These are phyloP conservation scores for Myxozyma lipomycoides DNA, from an alignment of 805 yeast species.

Conservation along the genomic window DNA sequence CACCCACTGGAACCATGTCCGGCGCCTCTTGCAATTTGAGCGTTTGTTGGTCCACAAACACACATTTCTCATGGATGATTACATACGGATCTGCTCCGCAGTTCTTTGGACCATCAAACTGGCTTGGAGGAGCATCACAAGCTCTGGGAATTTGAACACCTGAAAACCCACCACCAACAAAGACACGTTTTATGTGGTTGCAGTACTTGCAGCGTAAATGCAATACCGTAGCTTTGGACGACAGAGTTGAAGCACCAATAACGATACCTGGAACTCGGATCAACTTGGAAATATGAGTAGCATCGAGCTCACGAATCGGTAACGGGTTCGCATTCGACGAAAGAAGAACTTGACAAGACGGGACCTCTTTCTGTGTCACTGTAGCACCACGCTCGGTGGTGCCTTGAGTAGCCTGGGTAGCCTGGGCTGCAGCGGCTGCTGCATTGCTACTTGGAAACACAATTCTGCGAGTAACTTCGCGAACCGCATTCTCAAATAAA, in stretches of 20 bases:
- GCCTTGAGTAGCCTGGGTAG: conserved; percentile 33
- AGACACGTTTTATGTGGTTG: conserved; percentile 67
- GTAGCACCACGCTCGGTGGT: not conserved
- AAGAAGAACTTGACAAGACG: conserved; percentile 77
- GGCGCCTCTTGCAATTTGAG: conserved; percentile 95
- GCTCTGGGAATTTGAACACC: conserved; percentile 60
- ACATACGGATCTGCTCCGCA: conserved; percentile 94
- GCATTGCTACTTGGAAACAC: conserved; percentile 28
- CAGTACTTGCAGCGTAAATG: conserved; percentile 85
- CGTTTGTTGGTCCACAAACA: conserved; percentile 92
- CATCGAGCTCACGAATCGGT: conserved; percentile 75
- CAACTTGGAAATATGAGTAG: conserved; percentile 83
- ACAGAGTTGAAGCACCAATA: conserved; percentile 82
- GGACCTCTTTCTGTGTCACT: conserved; percentile 44
- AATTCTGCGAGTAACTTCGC: conserved; percentile 70
- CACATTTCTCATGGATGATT: conserved; percentile 87
- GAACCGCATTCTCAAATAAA: conserved; percentile 36
- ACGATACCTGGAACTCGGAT: conserved; percentile 90
- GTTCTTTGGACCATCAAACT: conserved; percentile 43
- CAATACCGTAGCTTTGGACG: conserved; percentile 79
- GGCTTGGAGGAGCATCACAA: conserved; percentile 54
- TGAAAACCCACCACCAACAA: conserved; percentile 65
- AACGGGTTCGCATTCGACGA: conserved; percentile 67
- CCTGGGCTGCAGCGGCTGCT: conserved; percentile 41
- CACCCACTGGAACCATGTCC: conserved; percentile 98